These are phyloP conservation scores for Saccharomyces pastorianus DNA, from an alignment of 1,139 yeast genomes.

Conservation along the genomic window DNA sequence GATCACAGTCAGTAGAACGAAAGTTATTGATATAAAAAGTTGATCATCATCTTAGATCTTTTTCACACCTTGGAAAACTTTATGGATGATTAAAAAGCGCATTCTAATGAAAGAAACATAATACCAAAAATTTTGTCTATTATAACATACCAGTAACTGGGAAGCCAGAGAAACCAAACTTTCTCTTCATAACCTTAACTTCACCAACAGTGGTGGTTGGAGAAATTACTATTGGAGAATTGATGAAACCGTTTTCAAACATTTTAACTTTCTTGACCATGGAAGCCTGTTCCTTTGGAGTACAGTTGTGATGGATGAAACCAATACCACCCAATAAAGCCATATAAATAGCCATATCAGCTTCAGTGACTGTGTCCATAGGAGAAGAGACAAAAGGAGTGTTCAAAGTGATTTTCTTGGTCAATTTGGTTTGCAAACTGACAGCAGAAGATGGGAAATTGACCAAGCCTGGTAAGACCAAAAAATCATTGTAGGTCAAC, in stretches of 20 bases:
- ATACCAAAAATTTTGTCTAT: conserved; percentile 1
- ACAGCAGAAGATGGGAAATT: conserved; percentile 78
- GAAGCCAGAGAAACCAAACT: conserved; percentile 91
- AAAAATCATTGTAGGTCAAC: conserved; percentile 91
- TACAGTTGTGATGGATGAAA: conserved; percentile 94
- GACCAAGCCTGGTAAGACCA: conserved; percentile 91
- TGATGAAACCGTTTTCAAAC: conserved; percentile 94
- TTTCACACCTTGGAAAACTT: conserved; percentile 4
- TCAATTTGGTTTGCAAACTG: conserved; percentile 71
- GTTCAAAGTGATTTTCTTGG: conserved; percentile 84
- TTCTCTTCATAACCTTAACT: conserved; percentile 60
- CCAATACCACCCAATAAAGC: conserved; percentile 99
- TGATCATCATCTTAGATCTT: conserved; percentile 49
- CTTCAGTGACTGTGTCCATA: conserved; percentile 98
- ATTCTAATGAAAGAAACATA: conserved; percentile 1
- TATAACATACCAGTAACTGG: conserved; percentile 94
- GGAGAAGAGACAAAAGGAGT: conserved; percentile 97
- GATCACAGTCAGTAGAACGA: conserved; percentile 99
- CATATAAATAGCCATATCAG: conserved; percentile 97
- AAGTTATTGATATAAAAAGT: conserved; percentile 60
- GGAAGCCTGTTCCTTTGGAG: conserved; percentile 95
- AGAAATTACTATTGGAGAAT: conserved; percentile 80
- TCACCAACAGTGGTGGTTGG: conserved; percentile 75
- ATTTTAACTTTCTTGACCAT: conserved; percentile 96
- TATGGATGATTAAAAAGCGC: conserved; percentile 4